These are phyloP conservation scores for Epichloe glyceriae DNA, from an alignment of 2,329 filamentous ascomycete species.

Conservation along the genomic window DNA sequence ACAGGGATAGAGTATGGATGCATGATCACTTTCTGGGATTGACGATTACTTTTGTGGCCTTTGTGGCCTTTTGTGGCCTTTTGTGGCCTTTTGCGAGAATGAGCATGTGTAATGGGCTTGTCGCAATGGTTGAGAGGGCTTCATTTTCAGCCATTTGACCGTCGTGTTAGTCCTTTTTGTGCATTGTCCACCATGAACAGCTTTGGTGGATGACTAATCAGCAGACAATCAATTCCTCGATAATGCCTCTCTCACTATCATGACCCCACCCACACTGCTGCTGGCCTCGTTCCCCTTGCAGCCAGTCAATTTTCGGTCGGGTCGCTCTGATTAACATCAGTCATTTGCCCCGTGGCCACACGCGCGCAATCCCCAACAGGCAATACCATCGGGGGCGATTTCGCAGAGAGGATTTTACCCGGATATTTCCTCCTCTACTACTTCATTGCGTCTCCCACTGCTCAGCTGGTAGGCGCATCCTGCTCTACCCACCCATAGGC, in stretches of 20 bases:
- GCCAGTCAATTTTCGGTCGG: neutral
- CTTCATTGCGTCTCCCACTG: neutral
- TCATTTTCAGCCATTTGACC: too few relatives aligned
- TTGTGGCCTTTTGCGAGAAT: neutral
- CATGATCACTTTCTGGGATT: neutral
- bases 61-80: neutral
- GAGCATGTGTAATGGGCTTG: too few relatives aligned
- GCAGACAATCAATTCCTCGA: too few relatives aligned
- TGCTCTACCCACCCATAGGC: neutral
- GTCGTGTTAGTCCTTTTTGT: too few relatives aligned
- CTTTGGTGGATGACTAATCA: too few relatives aligned
- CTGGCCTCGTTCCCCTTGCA: conserved; percentile 2
- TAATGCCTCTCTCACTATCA: neutral
- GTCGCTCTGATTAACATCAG: neutral
- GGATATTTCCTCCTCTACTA: neutral
- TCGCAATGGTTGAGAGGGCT: too few relatives aligned
- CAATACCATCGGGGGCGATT: neutral
- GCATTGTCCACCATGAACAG: too few relatives aligned
- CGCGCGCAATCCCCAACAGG: neutral
- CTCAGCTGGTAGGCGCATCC: neutral
- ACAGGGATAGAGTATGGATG: neutral
- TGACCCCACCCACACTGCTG: neutral
- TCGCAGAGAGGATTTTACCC: too few relatives aligned
- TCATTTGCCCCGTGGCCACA: conserved; percentile 1
- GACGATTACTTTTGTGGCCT: neutral